Percentiles rank a stretch among this genome's conserved stretches.
Evolutionary conservation across 495 filamentous ascomycete genomes (phyloP).

Genomic region (Penicillium mononematosum): DNA sequence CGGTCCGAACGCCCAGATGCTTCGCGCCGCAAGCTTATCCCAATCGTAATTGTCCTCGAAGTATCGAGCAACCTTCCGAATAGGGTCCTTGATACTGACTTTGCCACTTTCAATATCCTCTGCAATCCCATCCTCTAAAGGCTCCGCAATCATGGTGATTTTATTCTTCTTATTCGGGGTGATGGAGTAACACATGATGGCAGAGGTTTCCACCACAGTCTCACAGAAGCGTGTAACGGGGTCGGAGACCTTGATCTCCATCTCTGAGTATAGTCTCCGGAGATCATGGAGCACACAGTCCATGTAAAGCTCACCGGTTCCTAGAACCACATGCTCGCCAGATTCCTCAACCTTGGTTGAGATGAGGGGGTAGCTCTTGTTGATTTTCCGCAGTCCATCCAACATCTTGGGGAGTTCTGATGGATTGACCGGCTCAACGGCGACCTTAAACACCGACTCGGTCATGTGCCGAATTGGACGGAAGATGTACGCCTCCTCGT

Average conservation of each 20-base stretch:
- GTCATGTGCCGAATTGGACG: conserved; percentile 91
- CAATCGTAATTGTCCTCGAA: conserved; percentile 98
- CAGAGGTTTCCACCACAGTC: conserved; percentile 95
- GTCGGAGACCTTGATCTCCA: conserved; percentile 98
- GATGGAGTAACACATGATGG: conserved; percentile 95
- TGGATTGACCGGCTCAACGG: conserved; percentile 96
- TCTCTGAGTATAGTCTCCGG: conserved; percentile 90
- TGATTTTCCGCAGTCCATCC: conserved; percentile 92
- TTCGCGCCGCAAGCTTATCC: conserved; percentile 89
- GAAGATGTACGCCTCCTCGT: conserved; percentile 94
- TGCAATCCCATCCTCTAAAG: conserved; percentile 89
- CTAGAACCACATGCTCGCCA: conserved; percentile 93
- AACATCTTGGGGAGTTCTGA: conserved; percentile 99
- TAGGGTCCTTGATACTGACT: conserved; percentile 89
- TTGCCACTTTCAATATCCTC: conserved; percentile 90
- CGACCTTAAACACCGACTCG: conserved; percentile 96
- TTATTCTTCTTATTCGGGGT: conserved; percentile 99
- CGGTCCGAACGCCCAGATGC: conserved; percentile 98
- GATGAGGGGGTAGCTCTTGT: conserved; percentile 94
- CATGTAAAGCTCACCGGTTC: conserved; percentile 97
- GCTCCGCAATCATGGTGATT: conserved; percentile 97
- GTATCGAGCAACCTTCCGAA: conserved; percentile 90
- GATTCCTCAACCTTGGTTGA: conserved; percentile 98
- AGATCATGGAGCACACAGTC: conserved; percentile 97
- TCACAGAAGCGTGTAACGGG: conserved; percentile 97